Base-by-base conservation (phyloP, 2,329 filamentous ascomycete genomes). In the Alternaria ethzedia region DNA sequence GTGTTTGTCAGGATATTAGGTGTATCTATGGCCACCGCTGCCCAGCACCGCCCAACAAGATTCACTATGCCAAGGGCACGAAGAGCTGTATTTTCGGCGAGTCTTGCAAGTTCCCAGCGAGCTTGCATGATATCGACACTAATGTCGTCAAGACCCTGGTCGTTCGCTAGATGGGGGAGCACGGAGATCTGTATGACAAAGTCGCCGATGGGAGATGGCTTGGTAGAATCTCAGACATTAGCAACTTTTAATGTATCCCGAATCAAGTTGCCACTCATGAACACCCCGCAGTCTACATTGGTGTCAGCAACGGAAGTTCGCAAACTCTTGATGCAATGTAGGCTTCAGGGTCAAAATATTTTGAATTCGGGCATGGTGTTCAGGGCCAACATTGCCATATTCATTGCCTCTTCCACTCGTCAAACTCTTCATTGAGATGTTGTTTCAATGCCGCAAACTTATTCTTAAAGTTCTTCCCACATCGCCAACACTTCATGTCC, bases 401-500 rank as follows among this genome's bases (percentile, higher is more conserved):
- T 64, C 51, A 78, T 60, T 77, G 71, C 47, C 59, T 70, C 80
- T 86, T 93, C 94, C 94, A 97, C 62, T 81, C 82, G 70, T 90
- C 86, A 77, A 93, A 94, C 81, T 97, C 94, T 25, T 85, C 82
- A 15, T 86, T 86, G 50, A 97, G 81, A 82, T 99, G 94, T 63
- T 83, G 84, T 79, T 96, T 96, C 57, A 97, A 78, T 77, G 84
- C 85, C 68, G 86, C 83, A 78, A 97, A 96, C 75, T 86, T 87
- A 69, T 92, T 92, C 20, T 86, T 87, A 80, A 96, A 97, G 56
- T 88, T 86, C 78, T 79, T 81, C 2, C 89, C 88, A 81, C 96
- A 98, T 55, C 92, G 86, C 95, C 96, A 98, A 78, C 96, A 98
- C 66, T 82, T 81, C 78, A 97, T 85, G 63, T 93, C 89, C 63